Evolutionary conservation across 139 green algal genomes (phyloP).

Genomic region (Dunaliella sp.): DNA sequence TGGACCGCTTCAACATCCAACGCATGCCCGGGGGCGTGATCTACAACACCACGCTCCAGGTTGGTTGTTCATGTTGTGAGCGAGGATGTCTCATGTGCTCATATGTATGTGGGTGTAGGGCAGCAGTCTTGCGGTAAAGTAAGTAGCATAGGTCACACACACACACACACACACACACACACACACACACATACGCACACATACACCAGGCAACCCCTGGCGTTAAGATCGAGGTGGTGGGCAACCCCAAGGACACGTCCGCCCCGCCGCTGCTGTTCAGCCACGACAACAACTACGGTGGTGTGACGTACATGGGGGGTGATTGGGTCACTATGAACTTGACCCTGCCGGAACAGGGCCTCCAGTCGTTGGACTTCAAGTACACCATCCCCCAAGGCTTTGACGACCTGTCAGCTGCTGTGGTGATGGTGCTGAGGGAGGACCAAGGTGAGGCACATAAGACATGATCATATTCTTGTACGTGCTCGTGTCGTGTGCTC

Average conservation of each 20-base stretch:
- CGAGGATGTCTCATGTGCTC: too few relatives aligned
- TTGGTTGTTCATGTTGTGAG: too few relatives aligned
- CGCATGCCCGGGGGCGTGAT: conserved; percentile 21
- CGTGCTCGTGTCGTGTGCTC: too few relatives aligned
- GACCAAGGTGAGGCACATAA: too few relatives aligned
- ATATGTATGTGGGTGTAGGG: too few relatives aligned
- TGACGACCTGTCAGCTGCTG: conserved; percentile 41
- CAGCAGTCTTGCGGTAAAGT: too few relatives aligned
- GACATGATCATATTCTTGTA: too few relatives aligned
- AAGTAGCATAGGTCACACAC: too few relatives aligned
- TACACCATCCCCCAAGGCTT: conserved; percentile 33
- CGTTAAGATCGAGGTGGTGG: conserved; percentile 15
- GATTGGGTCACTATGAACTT: conserved; percentile 23
- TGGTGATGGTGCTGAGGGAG: not conserved
- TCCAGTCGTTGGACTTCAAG: conserved; percentile 32
- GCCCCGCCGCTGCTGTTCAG: not conserved
- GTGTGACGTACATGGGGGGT: not conserved
- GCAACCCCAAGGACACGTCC: conserved; percentile 21
- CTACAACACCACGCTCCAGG: conserved; percentile 26
- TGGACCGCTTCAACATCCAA: conserved; percentile 25
- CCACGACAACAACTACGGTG: not conserved
- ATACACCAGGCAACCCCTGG: conserved; percentile 25
- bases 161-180: too few relatives aligned
- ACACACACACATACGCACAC: too few relatives aligned
- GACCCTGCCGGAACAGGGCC: conserved; percentile 16